phyloP scores from a whole-genome alignment of 148 eudicot genomes.

The Mesembryanthemum crystallinum region DNA sequence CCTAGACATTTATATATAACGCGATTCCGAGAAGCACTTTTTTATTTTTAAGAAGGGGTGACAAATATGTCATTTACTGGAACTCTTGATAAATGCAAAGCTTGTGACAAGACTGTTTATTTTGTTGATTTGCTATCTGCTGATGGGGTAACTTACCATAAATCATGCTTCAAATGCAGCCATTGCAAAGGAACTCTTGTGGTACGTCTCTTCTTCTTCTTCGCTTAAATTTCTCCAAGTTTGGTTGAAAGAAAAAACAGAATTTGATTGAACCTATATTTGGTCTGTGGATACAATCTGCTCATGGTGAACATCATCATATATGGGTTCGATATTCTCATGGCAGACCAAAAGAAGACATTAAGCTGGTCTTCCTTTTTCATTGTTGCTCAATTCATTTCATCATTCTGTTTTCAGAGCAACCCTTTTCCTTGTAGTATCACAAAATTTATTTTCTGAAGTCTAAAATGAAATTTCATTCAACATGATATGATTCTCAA shows the following conservation, averaged over 20 bases:
- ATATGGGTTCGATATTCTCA: too few species aligned
- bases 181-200: slow-evolving; percentile 97
- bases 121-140: slow-evolving; percentile 86
- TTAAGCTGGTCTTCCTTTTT: too few species aligned
- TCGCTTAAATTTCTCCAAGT: too few species aligned
- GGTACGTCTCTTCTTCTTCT: slow-evolving; percentile 33
- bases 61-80: slow-evolving; percentile 83
- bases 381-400: background rate
- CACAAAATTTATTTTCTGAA: background rate
- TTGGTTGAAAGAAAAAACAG: too few species aligned
- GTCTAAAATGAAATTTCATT: background rate
- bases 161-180: slow-evolving; percentile 89
- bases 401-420: background rate
- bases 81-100: slow-evolving; percentile 95
- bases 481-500: background rate
- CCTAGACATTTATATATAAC: background rate
- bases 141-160: slow-evolving; percentile 83
- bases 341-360: too few species aligned
- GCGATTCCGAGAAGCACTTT: background rate
- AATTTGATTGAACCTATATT: too few species aligned
- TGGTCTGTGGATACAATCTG: too few species aligned
- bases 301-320: too few species aligned
- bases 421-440: background rate
- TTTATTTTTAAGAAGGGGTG: background rate
- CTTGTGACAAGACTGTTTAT: slow-evolving; percentile 92